Base-by-base conservation (phyloP, 2,329 filamentous ascomycete genomes). In the Colletotrichum sp. region DNA sequence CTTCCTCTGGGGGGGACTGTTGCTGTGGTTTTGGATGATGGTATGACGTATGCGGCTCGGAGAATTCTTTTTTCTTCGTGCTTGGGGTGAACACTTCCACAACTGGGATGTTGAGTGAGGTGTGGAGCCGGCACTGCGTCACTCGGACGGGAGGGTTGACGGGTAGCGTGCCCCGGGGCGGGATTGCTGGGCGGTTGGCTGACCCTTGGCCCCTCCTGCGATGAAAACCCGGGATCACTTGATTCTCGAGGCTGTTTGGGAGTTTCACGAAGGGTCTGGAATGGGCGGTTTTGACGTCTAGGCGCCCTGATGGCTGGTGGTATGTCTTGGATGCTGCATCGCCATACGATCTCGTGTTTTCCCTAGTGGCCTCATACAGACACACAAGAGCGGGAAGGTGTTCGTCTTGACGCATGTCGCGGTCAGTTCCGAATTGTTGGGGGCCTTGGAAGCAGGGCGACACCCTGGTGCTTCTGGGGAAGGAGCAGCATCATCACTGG, bases 11-110 rank as follows among this genome's bases (percentile, higher is more conserved):
- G 44, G 39, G 44, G n/a, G 44, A 21, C 49, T 63, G 39, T 32
- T 57, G 64, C 32, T 26, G n/a, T 52, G 55, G 24, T 52, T 30
- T 65, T 30, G n/a, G 32, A 32, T 39, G 26, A 57, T 28, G 15
- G 28, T 64, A 76, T 76, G 74, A 76, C 74, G 74, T 74, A 65
- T 60, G 74, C 74, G 74, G 74, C 74, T 76, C 74, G 64, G 64
- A 36, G 59, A 28, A 28, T 72, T 36, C 15, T 72, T 44, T 55
- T 52, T 52, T 24, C 9, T 8, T 32, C 12, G n/a, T 71, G 26
- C n/a, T 24, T 36, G n/a, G n/a, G 32, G 39, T 30, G 44, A 49
- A 49, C 44, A 49, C 44, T 49, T 49, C 2, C 59, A 13, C 39
- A 59, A 55, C 69, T 60, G 60, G 68, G 72, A 30, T 39, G 39